These are phyloP conservation scores for Trifolium pratense DNA, from an alignment of 306 rosid genomes.

Conservation along the genomic window DNA sequence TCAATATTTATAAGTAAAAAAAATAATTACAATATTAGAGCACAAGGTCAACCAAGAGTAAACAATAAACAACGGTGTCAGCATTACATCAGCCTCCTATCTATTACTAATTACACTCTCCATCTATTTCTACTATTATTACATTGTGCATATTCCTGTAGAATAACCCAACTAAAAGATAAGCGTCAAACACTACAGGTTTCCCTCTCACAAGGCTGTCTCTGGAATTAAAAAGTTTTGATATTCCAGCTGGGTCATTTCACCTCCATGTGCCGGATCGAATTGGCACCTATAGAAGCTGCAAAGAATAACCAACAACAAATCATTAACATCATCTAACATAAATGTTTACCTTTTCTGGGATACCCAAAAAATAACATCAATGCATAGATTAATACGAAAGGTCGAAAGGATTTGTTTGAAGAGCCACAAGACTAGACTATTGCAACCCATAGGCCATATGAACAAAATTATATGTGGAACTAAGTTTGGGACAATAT, in stretches of 20 bases:
- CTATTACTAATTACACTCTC: constrained; percentile 33
- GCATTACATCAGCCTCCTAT: constrained; percentile 28
- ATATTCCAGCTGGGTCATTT: constrained; percentile 82
- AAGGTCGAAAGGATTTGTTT: constrained; percentile 22
- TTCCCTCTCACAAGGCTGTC: constrained; percentile 50
- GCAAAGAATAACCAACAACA: constrained; percentile 41
- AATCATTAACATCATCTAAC: constrained; percentile 27
- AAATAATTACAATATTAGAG: constrained; percentile 42
- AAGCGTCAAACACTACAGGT: constrained; percentile 11
- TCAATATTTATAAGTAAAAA: constrained; percentile 14
- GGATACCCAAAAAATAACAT: neutral
- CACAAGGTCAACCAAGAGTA: constrained; percentile 32
- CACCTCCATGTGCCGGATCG: constrained; percentile 77
- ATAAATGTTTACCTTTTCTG: constrained; percentile 7
- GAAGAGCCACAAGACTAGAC: neutral
- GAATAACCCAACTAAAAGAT: constrained; percentile 25
- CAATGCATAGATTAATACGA: neutral
- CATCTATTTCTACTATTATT: constrained; percentile 16
- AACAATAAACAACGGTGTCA: constrained; percentile 10
- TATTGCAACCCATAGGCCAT: neutral
- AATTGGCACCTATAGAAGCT: constrained; percentile 83
- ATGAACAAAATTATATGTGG: neutral
- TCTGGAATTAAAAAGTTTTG: constrained; percentile 76
- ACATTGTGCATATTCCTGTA: constrained; percentile 3
- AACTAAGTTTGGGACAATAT: constrained; percentile 18